These are phyloP conservation scores for Cladosporium sp. DNA, from an alignment of 2,329 filamentous ascomycete genomes.

Conservation along the genomic window DNA sequence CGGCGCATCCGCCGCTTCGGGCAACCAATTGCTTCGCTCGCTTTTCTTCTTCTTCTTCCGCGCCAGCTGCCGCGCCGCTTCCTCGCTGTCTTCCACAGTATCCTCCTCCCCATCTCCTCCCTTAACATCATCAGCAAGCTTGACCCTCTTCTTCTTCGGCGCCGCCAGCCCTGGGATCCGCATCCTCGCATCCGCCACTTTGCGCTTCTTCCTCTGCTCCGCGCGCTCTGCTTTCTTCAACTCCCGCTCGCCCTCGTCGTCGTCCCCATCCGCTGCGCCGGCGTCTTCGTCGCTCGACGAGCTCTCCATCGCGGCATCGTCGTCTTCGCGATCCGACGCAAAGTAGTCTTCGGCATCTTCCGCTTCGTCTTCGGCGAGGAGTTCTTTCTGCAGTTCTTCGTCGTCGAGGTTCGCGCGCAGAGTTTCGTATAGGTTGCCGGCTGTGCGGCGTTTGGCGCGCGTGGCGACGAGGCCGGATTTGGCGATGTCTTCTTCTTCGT, in stretches of 20 bases:
- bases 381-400: constrained; percentile 39
- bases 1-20: constrained; percentile 58
- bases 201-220: constrained; percentile 74
- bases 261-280: constrained; percentile 54
- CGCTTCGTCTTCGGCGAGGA: constrained; percentile 50
- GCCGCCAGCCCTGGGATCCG: constrained; percentile 45
- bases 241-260: constrained; percentile 83
- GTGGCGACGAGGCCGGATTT: constrained; percentile 60
- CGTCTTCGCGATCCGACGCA: constrained; percentile 44
- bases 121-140: constrained; percentile 39
- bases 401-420: constrained; percentile 60
- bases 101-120: constrained; percentile 21
- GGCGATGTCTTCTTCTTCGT: constrained; percentile 23
- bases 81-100: constrained; percentile 30
- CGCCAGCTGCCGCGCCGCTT: background rate
- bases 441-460: constrained; percentile 72
- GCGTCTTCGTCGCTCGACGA: constrained; percentile 72
- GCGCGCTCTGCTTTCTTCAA: constrained; percentile 71
- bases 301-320: constrained; percentile 74
- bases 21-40: constrained; percentile 67
- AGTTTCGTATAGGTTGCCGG: constrained; percentile 77
- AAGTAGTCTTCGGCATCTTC: constrained; percentile 38
- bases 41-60: constrained; percentile 70
- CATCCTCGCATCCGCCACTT: constrained; percentile 70
- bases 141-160: constrained; percentile 59